Evolutionary conservation across 176 grass and related monocot genomes (phyloP).

Genomic region (Cocos nucifera): DNA sequence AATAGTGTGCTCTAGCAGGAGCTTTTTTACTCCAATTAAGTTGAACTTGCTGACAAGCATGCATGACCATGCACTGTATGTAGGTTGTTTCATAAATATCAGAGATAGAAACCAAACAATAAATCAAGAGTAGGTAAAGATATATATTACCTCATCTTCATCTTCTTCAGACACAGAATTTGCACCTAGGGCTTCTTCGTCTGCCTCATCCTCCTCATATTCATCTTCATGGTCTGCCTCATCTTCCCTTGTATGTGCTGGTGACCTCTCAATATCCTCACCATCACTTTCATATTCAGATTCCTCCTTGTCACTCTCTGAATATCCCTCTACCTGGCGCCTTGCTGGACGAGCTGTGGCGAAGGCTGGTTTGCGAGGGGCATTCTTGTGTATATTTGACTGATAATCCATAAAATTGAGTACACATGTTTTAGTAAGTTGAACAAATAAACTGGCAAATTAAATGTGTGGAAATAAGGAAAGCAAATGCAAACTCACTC

Average conservation of each 20-base stretch:
- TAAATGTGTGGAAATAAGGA: no score
- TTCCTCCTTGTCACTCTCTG: slow-evolving; percentile 69
- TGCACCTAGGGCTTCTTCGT: slow-evolving; percentile 38
- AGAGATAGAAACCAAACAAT: neutral
- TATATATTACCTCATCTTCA: slow-evolving; percentile 50
- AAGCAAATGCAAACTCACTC: slow-evolving; percentile 24
- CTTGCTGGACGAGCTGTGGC: slow-evolving; percentile 44
- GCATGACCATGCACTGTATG: no score
- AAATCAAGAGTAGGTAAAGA: neutral
- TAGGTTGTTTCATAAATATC: no score
- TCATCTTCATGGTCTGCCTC: slow-evolving; percentile 80
- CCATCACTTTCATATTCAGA: slow-evolving; percentile 96
- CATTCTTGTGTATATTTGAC: slow-evolving; percentile 55
- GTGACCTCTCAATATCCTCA: slow-evolving; percentile 72
- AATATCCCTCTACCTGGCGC: slow-evolving; percentile 53
- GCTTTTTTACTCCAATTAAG: no score
- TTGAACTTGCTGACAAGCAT: no score
- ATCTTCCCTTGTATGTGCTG: slow-evolving; percentile 43
- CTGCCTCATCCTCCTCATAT: slow-evolving; percentile 57
- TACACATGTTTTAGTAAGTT: neutral
- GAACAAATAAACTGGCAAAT: neutral
- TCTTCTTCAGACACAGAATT: slow-evolving; percentile 55
- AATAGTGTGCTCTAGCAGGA: no score
- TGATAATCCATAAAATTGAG: slow-evolving; percentile 25
- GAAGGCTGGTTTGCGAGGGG: slow-evolving; percentile 38